These are phyloP conservation scores for Colletotrichum higginsianum DNA, from an alignment of 2,329 filamentous ascomycete species.

Conservation along the genomic window DNA sequence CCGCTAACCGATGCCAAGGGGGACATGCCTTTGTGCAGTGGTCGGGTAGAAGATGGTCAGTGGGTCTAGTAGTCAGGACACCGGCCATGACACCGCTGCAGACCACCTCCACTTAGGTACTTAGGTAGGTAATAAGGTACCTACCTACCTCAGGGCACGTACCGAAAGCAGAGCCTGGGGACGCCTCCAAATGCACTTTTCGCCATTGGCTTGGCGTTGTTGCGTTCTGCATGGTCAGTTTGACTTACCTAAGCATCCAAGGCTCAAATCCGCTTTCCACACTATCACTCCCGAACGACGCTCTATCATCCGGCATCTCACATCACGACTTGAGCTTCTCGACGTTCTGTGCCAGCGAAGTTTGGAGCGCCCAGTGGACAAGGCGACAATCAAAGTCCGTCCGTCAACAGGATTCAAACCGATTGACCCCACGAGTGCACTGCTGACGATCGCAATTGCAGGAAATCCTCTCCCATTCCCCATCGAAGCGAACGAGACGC, in stretches of 20 bases:
- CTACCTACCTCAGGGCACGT: neutral
- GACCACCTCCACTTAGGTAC: neutral
- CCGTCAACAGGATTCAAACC: too few species aligned
- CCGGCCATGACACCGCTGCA: neutral
- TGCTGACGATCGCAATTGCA: slow-evolving; percentile 14
- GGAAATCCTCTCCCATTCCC: slow-evolving; percentile 1
- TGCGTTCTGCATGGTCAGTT: neutral
- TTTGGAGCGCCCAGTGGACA: slow-evolving; percentile 1
- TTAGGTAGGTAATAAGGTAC: neutral
- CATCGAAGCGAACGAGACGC: slow-evolving; percentile 17
- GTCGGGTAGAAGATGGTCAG: neutral
- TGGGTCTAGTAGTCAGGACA: neutral
- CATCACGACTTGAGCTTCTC: slow-evolving; percentile 4
- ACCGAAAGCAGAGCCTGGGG: neutral
- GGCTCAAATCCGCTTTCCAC: neutral
- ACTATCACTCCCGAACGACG: slow-evolving; percentile 17
- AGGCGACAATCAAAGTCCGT: slow-evolving; percentile 22
- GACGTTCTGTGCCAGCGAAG: slow-evolving; percentile 6
- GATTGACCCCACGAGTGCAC: neutral
- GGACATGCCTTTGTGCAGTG: slow-evolving; percentile 17
- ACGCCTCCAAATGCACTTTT: slow-evolving; percentile 1
- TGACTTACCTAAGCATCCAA: slow-evolving; percentile 36
- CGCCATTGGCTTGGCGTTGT: neutral
- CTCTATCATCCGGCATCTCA: neutral
- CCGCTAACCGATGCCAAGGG: slow-evolving; percentile 21